Percentiles rank a stretch among this genome's conserved stretches.
Evolutionary conservation across 2,329 filamentous ascomycete genomes (phyloP).

Genomic region (Helminthosporium solani): DNA sequence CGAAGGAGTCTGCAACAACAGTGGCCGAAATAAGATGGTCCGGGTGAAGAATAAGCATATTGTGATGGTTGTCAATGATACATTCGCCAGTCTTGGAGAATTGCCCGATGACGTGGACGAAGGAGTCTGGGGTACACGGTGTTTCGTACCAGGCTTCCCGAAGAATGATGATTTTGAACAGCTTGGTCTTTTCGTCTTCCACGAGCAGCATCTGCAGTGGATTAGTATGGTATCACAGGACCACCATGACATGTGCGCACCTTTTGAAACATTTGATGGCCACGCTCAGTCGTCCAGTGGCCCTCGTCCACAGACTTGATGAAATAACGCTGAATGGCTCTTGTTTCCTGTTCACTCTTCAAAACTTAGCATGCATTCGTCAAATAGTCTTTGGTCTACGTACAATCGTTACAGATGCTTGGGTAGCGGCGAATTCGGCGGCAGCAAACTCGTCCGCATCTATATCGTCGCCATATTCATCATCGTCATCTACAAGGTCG

Average conservation of each 20-base stretch:
- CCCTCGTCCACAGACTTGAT: constrained; percentile 72
- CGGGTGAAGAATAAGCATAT: constrained; percentile 88
- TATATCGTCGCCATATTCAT: constrained; percentile 71
- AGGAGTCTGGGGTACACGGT: constrained; percentile 69
- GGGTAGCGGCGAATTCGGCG: constrained; percentile 70
- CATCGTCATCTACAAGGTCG: constrained; percentile 55
- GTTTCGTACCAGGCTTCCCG: constrained; percentile 87
- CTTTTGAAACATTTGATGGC: constrained; percentile 67
- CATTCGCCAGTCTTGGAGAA: constrained; percentile 73
- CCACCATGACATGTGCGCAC: constrained; percentile 47
- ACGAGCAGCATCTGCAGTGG: constrained; percentile 73
- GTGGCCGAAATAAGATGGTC: constrained; percentile 95
- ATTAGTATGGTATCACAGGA: constrained; percentile 18
- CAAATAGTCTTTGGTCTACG: constrained; percentile 44
- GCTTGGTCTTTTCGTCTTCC: constrained; percentile 70
- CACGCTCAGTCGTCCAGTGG: constrained; percentile 65
- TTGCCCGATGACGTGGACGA: constrained; percentile 81
- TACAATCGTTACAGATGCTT: constrained; percentile 59
- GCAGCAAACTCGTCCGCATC: constrained; percentile 71
- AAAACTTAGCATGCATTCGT: constrained; percentile 58
- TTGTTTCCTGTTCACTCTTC: constrained; percentile 66
- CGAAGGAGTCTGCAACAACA: constrained; percentile 93
- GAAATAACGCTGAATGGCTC: constrained; percentile 83
- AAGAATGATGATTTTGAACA: constrained; percentile 68
- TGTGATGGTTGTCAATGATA: constrained; percentile 76